Base-by-base conservation (phyloP, 23 red algal species). In the Pyropia yezoensis region DNA sequence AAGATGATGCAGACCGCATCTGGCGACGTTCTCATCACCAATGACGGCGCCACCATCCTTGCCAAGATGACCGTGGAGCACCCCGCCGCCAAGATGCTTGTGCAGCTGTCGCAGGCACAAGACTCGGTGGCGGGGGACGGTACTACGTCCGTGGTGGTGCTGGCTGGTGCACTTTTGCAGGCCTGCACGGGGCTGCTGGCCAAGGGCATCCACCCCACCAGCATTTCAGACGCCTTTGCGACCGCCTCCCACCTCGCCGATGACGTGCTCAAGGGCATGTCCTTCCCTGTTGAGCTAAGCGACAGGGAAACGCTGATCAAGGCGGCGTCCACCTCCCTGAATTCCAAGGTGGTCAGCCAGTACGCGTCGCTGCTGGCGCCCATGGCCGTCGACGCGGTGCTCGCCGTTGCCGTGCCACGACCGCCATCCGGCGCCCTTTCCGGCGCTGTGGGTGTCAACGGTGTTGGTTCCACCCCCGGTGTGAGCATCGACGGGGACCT, bases 121-220 rank as follows among this genome's bases (percentile, higher is more conserved):
- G 93, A 97, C 82, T 67, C 79, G 9, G 93, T 88, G n/a, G 93
- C 93, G 18, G 93, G 93, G 12, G 93, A 97, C 75, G 93, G 93
- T 14, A 97, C 93, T 3, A 97, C 93, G 19, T 85, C 85, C 14
- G 93, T 97, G 20, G 93, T 97, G 27, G 93, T 97, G 5, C 76
- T 97, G 52, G 79, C 74, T 33, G 93, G 93, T 1, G 80, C 85
- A 9, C 69, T 97, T 24, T 69, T 97, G 27, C 58, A 25, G 26
- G 93, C 93, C 5, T 79, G 85, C 19, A 67, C 84, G 54, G 76
- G 73, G 19, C 71, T 97, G 59, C 61, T 97, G 18, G 79, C 29
- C 12, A 79, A 57, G 54, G 93, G 93, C 3, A 90, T 97, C 66
- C 93, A 97, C 64, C 85, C 93, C 16, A 80, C 78, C 15, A 78